A percentile compares a stretch with the other conserved stretches of the same genome.
phyloP scores from a whole-genome alignment of 2,329 filamentous ascomycete genomes.

The Colletotrichum euphorbiae region DNA sequence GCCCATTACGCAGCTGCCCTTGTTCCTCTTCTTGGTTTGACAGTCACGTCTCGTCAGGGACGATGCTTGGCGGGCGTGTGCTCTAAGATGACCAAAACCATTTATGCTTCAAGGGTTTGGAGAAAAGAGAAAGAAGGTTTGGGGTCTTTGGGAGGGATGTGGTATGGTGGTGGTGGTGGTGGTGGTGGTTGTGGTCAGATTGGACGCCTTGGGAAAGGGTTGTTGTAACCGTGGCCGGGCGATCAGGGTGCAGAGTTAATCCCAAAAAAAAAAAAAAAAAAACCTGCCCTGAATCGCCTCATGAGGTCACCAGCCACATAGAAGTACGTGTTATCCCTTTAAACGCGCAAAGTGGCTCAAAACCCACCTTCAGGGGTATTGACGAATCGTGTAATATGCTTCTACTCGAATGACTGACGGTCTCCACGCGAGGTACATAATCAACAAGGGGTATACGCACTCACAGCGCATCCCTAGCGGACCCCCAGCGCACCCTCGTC shows the following conservation, averaged over 20 bases:
- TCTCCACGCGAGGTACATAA: no score
- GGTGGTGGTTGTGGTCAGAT: slow-evolving; percentile 1
- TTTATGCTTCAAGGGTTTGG: slow-evolving; percentile 34
- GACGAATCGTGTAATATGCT: no score
- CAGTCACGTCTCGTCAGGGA: slow-evolving; percentile 3
- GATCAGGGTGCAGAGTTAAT: background rate
- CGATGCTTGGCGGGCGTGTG: slow-evolving; percentile 26
- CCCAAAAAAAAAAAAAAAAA: background rate
- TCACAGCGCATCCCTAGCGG: no score
- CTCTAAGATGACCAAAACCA: slow-evolving; percentile 28
- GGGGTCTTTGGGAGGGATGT: background rate
- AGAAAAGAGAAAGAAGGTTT: slow-evolving; percentile 37
- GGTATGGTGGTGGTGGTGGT: no score
- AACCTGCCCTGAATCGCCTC: background rate
- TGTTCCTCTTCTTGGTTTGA: background rate
- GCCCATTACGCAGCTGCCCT: slow-evolving; percentile 27
- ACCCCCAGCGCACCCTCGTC: no score
- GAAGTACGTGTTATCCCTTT: background rate
- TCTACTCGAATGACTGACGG: no score
- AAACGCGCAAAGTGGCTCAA: no score
- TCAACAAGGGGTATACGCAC: no score
- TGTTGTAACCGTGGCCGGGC: background rate
- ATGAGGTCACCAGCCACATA: slow-evolving; percentile 1
- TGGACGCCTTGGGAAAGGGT: background rate
- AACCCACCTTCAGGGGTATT: no score